A percentile compares a stretch with the other conserved stretches of the same genome.
phyloP scores from a whole-genome alignment of 1,284 basidiomycete species.

The Cyathus olla region DNA sequence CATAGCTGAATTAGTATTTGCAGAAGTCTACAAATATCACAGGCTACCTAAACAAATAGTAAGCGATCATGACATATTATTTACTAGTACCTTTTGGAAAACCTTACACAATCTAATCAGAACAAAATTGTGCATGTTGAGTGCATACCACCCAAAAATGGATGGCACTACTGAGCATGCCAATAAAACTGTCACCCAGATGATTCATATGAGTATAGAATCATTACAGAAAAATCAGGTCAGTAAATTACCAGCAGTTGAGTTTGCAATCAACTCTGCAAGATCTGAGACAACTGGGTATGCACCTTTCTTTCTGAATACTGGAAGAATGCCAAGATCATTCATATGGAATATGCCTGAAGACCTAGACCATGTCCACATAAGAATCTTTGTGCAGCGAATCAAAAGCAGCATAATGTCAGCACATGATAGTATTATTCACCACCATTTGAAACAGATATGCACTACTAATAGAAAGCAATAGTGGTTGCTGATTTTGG shows the following conservation, averaged over 20 bases:
- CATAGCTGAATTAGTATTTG: constrained; percentile 47
- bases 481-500: constrained; percentile 13
- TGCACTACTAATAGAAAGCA: constrained; percentile 9
- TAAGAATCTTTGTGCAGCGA: constrained; percentile 23
- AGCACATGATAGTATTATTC: constrained; percentile 26
- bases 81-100: constrained; percentile 53
- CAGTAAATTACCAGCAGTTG: constrained; percentile 19
- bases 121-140: constrained; percentile 43
- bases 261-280: constrained; percentile 31
- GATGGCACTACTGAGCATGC: not conserved
- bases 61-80: constrained; percentile 50
- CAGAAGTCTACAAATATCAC: constrained; percentile 46
- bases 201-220: constrained; percentile 19
- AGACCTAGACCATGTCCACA: constrained; percentile 23
- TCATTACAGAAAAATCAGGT: constrained; percentile 31
- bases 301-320: constrained; percentile 28
- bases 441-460: constrained; percentile 9
- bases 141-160: constrained; percentile 53
- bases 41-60: constrained; percentile 49
- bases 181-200: constrained; percentile 8
- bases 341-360: constrained; percentile 34
- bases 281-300: constrained; percentile 45
- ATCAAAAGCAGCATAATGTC: constrained; percentile 29
- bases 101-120: constrained; percentile 36
- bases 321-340: constrained; percentile 37